Base-by-base conservation (phyloP, 306 rosid species). In the Argentina anserina region DNA sequence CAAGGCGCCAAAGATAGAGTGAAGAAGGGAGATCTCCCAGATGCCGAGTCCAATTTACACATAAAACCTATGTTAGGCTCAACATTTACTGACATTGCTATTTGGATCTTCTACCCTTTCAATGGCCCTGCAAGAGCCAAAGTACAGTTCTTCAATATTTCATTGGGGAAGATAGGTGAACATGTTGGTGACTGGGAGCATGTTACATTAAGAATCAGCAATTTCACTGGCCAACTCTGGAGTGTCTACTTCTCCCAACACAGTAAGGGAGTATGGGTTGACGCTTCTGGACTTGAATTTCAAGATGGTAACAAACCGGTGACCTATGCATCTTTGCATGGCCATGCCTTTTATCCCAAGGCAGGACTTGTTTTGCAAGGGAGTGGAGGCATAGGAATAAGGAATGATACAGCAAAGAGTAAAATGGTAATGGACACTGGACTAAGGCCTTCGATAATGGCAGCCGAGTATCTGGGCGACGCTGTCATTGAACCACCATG, bases 161-260 rank as follows among this genome's bases (percentile, higher is more conserved):
- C 92, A 6, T n/a, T 90, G 41, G 84, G 86, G 64, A 78, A 56
- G 3, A 87, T 88, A 42, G 95, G 96, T 7, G 84, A 92, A 61
- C 98, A 92, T 23, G 79, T 88, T 0, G 95, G 96, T 1, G 95
- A 92, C 29, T 88, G 96, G 96, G 96, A 92, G 70, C 96, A 92
- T 74, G 70, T 90, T 60, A 92, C 98, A 0, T 75, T 92, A 65
- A 77, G 96, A 25, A 60, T 90, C 15, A 90, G 98, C 79, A 92
- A 90, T 25, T 90, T 92, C 78, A 84, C 53, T 33, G 98, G 91
- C 20, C 87, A 78, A 55, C 60, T 92, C 3, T 37, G 76, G 74
- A 86, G 26, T 40, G 86, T 85, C 6, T 92, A 79, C 70, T 83
- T 90, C 58, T 86, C 98, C 1, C 80, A 92, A 46, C 96, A 92